These are phyloP conservation scores for Monosporascus sp. DNA, from an alignment of 2,329 filamentous ascomycete genomes.

Conservation along the genomic window DNA sequence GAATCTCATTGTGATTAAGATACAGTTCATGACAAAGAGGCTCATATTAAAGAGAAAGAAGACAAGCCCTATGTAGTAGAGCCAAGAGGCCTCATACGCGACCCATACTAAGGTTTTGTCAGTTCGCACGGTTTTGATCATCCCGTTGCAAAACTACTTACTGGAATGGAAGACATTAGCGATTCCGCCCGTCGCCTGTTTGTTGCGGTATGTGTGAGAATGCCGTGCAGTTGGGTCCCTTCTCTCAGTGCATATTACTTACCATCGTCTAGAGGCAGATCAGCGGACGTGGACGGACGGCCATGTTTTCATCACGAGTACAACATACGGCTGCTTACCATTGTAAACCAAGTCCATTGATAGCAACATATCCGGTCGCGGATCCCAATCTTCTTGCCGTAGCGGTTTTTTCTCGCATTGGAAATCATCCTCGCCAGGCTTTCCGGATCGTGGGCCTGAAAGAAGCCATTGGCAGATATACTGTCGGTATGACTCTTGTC, in stretches of 20 bases:
- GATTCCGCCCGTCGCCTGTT: conserved; percentile 50
- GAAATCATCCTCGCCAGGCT: conserved; percentile 31
- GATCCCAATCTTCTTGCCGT: conserved; percentile 33
- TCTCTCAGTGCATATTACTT: conserved; percentile 6
- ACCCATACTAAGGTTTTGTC: conserved; percentile 28
- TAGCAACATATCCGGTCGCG: conserved; percentile 47
- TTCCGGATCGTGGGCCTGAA: conserved; percentile 12
- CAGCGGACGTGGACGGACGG: conserved; percentile 12
- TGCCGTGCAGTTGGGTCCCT: not conserved
- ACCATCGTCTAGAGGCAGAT: conserved; percentile 26
- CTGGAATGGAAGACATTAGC: conserved; percentile 49
- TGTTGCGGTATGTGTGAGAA: conserved; percentile 3
- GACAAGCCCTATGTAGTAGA: conserved; percentile 52
- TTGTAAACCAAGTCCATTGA: conserved; percentile 74
- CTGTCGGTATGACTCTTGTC: not conserved
- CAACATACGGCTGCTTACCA: conserved; percentile 26
- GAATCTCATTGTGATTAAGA: conserved; percentile 64
- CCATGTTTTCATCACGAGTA: not conserved
- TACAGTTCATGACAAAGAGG: conserved; percentile 58
- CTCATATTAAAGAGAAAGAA: conserved; percentile 59
- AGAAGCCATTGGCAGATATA: not conserved
- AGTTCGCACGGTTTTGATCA: conserved; percentile 1
- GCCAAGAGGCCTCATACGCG: conserved; percentile 48
- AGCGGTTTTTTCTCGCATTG: conserved; percentile 19
- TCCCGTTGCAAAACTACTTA: conserved; percentile 28